phyloP scores from a whole-genome alignment of 2,329 filamentous ascomycete genomes.

The Akanthomyces dipterigenus region DNA sequence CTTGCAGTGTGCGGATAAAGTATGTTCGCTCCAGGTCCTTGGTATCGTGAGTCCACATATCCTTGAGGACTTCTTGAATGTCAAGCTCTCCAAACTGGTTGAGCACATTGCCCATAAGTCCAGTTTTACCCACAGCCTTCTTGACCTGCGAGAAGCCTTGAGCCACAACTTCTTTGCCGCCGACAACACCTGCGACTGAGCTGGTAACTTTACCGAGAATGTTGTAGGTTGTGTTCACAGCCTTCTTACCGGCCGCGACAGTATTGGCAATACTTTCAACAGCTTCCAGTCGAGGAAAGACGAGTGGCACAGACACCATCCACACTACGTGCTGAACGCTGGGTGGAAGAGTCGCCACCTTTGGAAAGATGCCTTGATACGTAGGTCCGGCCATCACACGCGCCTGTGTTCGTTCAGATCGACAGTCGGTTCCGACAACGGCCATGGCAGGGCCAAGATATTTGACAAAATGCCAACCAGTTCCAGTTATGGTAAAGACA shows the following conservation, averaged over 20 bases:
- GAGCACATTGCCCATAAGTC: slow-evolving; percentile 90
- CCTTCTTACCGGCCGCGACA: slow-evolving; percentile 91
- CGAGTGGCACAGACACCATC: slow-evolving; percentile 85
- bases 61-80: slow-evolving; percentile 85
- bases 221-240: slow-evolving; percentile 94
- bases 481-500: slow-evolving; percentile 94
- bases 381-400: slow-evolving; percentile 94
- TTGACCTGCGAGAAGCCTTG: slow-evolving; percentile 93
- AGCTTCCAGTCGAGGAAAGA: slow-evolving; percentile 87
- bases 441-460: slow-evolving; percentile 87
- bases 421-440: slow-evolving; percentile 82
- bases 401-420: slow-evolving; percentile 82
- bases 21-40: slow-evolving; percentile 98
- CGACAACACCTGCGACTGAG: slow-evolving; percentile 90
- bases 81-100: slow-evolving; percentile 97
- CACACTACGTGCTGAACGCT: slow-evolving; percentile 95
- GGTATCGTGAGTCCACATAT: slow-evolving; percentile 97
- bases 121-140: slow-evolving; percentile 90
- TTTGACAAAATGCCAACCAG: slow-evolving; percentile 98
- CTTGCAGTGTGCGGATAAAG: slow-evolving; percentile 89
- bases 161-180: slow-evolving; percentile 85
- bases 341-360: slow-evolving; percentile 81
- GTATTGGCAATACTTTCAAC: slow-evolving; percentile 89
- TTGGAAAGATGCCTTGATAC: slow-evolving; percentile 95
- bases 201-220: slow-evolving; percentile 91